phyloP scores from a whole-genome alignment of 2,329 filamentous ascomycete species.

The Clarireedia paspali region DNA sequence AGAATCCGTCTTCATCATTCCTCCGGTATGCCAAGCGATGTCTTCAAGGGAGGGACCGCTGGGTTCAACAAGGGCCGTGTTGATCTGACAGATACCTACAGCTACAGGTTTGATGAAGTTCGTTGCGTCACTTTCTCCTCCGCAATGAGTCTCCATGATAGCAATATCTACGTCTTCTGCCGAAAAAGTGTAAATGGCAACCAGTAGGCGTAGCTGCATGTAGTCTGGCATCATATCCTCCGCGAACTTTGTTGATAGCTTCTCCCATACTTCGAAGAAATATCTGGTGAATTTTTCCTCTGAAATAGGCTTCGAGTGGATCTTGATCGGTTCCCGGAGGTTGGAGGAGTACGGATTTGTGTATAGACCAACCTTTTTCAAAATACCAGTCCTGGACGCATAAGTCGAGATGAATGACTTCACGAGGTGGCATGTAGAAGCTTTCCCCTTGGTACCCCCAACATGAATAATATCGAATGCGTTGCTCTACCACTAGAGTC shows the following conservation, averaged over 20 bases:
- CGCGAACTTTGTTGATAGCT: slow-evolving; percentile 28
- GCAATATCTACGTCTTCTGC: slow-evolving; percentile 52
- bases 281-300: slow-evolving; percentile 44
- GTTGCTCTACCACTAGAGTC: neutral
- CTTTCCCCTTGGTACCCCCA: slow-evolving; percentile 66
- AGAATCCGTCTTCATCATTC: slow-evolving; percentile 55
- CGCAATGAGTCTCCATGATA: slow-evolving; percentile 58
- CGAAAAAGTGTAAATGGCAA: slow-evolving; percentile 59
- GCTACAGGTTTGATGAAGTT: slow-evolving; percentile 50
- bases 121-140: slow-evolving; percentile 59
- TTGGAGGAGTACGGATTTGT: slow-evolving; percentile 59
- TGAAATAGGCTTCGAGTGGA: slow-evolving; percentile 48
- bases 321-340: slow-evolving; percentile 56
- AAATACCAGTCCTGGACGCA: slow-evolving; percentile 24
- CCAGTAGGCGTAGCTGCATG: slow-evolving; percentile 50
- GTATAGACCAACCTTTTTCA: slow-evolving; percentile 46
- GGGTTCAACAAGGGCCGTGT: slow-evolving; percentile 56
- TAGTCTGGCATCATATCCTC: slow-evolving; percentile 45
- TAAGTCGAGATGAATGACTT: slow-evolving; percentile 51
- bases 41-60: slow-evolving; percentile 53
- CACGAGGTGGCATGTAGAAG: slow-evolving; percentile 59
- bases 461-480: slow-evolving; percentile 47
- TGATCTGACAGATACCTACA: slow-evolving; percentile 53
- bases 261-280: slow-evolving; percentile 11
- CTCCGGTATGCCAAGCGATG: slow-evolving; percentile 67